Evolutionary conservation across 1,284 basidiomycete species (phyloP), one percentile per base, ranked within the genome.

Genomic region (Ganoderma meredithae): DNA sequence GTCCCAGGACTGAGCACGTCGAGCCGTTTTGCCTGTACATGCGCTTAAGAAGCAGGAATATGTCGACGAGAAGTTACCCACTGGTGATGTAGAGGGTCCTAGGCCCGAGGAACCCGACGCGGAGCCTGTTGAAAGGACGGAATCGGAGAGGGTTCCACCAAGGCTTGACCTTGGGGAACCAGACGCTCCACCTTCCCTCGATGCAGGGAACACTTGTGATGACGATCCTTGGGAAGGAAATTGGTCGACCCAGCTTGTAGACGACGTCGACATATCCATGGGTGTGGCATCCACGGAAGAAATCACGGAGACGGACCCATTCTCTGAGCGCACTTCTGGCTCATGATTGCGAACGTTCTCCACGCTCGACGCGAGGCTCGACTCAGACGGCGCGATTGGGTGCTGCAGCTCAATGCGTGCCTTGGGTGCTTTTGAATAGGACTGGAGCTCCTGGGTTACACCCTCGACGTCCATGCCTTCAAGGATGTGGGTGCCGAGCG

Each of bases 391-490:
- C 33, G 78, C 73, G 1, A 69, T 56, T 7, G 73, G 66, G 10
- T 63, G 64, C 27, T 73, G 70, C 2, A 64, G 39, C 49, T 69
- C 67, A 25, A 53, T 25, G 27, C 67, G 64, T 15, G 72, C 64
- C 33, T 70, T 74, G 1, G 75, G n/a, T 61, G 80, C 69, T 67
- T 76, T 84, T 53, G 83, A 84, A 62, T 82, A 77, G 8, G 78
- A 76, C 73, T 92, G 90, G 12, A 97, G 84, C 75, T 94, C 90
- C 31, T 85, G 80, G 0, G 93, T 96, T 15, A 96, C 81, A 1
- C 83, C 82, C 74, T 97, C 96, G 25, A 97, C 93, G 74, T 97
- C 90, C 88, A 96, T 92, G 59, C 89, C 88, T 36, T 85, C 81
- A 19, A 95, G 81, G 15, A 97, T 85, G 72, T 93, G 90, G 19